A percentile compares a stretch with the other conserved stretches of the same genome.
These are phyloP conservation scores for Xanthoconium separans DNA, from an alignment of 1,284 basidiomycete genomes.

Conservation along the genomic window DNA sequence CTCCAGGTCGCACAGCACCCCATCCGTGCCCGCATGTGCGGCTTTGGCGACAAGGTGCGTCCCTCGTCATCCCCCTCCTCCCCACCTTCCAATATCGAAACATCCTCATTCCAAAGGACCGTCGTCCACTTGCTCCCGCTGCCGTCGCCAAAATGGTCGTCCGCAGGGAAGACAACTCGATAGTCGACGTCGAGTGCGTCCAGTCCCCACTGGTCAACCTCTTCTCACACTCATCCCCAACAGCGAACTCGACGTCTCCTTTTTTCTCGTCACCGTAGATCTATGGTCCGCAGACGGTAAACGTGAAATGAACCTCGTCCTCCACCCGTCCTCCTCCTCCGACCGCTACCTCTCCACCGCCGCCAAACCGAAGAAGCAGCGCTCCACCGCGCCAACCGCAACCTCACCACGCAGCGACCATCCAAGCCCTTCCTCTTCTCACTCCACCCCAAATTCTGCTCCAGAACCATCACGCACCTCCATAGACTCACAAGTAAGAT, in stretches of 20 bases:
- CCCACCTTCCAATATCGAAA: neutral
- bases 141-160: conserved; percentile 83
- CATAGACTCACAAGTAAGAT: conserved; percentile 32
- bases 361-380: conserved; percentile 52
- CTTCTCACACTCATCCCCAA: conserved; percentile 16
- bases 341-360: conserved; percentile 66
- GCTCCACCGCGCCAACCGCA: conserved; percentile 36
- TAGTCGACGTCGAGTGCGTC: conserved; percentile 77
- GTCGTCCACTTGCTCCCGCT: conserved; percentile 85
- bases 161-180: conserved; percentile 59
- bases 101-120: conserved; percentile 57
- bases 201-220: neutral
- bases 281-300: conserved; percentile 81
- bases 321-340: conserved; percentile 71
- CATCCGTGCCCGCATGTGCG: conserved; percentile 87
- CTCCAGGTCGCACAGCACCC: conserved; percentile 86
- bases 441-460: conserved; percentile 32
- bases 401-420: conserved; percentile 40
- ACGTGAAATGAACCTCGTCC: conserved; percentile 82
- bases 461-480: conserved; percentile 29
- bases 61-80: neutral
- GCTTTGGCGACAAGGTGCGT: conserved; percentile 89
- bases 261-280: conserved; percentile 87
- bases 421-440: conserved; percentile 36
- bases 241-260: conserved; percentile 82